Evolutionary conservation across 2,329 filamentous ascomycete species (phyloP).

Genomic region (Diaporthe nobilis): DNA sequence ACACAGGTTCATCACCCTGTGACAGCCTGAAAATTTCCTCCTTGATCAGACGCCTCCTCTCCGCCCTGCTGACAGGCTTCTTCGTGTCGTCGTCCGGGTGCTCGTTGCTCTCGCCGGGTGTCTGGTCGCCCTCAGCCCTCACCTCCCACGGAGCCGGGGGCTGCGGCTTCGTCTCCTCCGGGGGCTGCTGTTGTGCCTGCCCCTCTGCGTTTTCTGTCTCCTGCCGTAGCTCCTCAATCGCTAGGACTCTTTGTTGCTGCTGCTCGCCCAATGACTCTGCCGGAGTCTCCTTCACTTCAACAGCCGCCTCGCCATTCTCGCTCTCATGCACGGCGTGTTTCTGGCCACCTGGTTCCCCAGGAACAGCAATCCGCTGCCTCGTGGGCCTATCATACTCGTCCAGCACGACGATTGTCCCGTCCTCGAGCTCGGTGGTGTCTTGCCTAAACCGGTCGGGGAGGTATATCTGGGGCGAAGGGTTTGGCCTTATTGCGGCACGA

Average conservation of each 20-base stretch:
- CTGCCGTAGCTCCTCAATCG: constrained; percentile 20
- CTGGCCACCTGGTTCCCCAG: not conserved
- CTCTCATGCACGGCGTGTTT: constrained; percentile 42
- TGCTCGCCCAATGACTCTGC: constrained; percentile 42
- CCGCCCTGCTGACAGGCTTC: constrained; percentile 65
- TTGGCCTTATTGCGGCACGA: constrained; percentile 77
- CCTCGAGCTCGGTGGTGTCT: constrained; percentile 60
- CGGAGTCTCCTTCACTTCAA: constrained; percentile 42
- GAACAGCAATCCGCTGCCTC: constrained; percentile 48
- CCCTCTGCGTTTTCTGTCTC: constrained; percentile 25
- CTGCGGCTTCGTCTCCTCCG: constrained; percentile 20
- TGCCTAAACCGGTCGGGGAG: constrained; percentile 66
- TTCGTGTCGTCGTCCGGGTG: constrained; percentile 56
- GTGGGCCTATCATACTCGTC: constrained; percentile 56
- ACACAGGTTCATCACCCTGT: constrained; percentile 60
- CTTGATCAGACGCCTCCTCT: constrained; percentile 71
- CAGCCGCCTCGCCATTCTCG: constrained; percentile 38
- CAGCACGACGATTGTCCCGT: constrained; percentile 62
- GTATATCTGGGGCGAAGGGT: constrained; percentile 62
- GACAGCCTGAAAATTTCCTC: constrained; percentile 67
- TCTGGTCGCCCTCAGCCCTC: constrained; percentile 11
- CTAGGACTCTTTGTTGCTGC: constrained; percentile 32
- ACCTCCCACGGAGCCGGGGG: constrained; percentile 40
- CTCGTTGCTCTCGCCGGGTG: constrained; percentile 46
- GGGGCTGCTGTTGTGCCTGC: not conserved